Percentiles rank a stretch among this genome's conserved stretches.
These are phyloP conservation scores for Heterobasidion irregulare DNA, from an alignment of 1,284 basidiomycete genomes.

Conservation along the genomic window DNA sequence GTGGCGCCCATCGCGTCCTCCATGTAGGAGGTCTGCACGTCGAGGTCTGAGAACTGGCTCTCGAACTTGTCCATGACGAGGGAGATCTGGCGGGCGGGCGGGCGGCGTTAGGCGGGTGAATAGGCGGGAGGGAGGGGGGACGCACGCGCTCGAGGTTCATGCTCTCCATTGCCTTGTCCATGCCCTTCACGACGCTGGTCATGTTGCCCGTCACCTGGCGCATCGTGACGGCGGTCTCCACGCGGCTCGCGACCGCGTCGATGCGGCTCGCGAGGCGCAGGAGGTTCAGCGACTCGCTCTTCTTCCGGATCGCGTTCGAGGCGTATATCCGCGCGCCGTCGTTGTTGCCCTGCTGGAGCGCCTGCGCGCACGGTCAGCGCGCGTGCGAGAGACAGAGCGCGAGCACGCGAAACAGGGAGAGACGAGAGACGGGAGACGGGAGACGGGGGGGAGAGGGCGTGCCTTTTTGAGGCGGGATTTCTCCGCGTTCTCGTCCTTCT, in stretches of 20 bases:
- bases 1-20: slow-evolving; percentile 94
- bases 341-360: slow-evolving; percentile 92
- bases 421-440: background rate
- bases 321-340: slow-evolving; percentile 99
- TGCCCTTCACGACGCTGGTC: slow-evolving; percentile 93
- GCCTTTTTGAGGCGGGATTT: slow-evolving; percentile 90
- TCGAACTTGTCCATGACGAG: slow-evolving; percentile 99
- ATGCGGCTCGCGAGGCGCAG: slow-evolving; percentile 84
- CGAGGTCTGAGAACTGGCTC: slow-evolving; percentile 91
- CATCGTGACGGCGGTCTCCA: slow-evolving; percentile 99
- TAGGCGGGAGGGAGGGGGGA: slow-evolving; percentile 8
- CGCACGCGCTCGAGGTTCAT: slow-evolving; percentile 96
- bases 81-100: slow-evolving; percentile 70
- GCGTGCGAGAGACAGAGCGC: background rate
- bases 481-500: slow-evolving; percentile 86
- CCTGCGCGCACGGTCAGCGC: slow-evolving; percentile 40
- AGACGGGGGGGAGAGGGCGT: slow-evolving; percentile 9
- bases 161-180: slow-evolving; percentile 99
- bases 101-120: background rate
- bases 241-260: slow-evolving; percentile 93
- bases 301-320: slow-evolving; percentile 97
- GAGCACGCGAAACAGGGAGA: background rate
- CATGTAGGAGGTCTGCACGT: slow-evolving; percentile 98
- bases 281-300: slow-evolving; percentile 90
- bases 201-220: slow-evolving; percentile 90